Evolutionary conservation across 306 rosid genomes (phyloP), one percentile per base, ranked within the genome.

Genomic region (Quercus mongolica): DNA sequence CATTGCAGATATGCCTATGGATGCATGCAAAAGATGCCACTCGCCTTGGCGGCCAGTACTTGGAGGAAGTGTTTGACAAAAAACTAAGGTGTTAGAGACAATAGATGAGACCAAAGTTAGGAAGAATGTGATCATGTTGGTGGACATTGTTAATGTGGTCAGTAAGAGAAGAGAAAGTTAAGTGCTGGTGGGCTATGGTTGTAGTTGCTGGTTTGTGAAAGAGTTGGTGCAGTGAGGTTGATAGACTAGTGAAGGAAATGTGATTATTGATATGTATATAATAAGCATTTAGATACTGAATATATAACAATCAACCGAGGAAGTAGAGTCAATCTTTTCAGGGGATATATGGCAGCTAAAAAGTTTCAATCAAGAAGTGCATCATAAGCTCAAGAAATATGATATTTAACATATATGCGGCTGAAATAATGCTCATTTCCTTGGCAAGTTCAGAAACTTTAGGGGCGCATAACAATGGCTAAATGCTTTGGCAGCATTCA

Each of bases 1-100:
- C 96, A 92, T 92, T 31, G 98, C 90, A 0, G 97, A 90, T 61
- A 94, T 82, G 17, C 97, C 98, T 4, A 89, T 83, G 86, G 76
- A 89, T 4, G 69, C 15, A 15, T 89, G 92, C 78, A 94, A 56
- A 6, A 94, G 81, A 13, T 71, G n/a, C 98, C 98, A 94, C 72
- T 81, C 54, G 5, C 98, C 98, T 59, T 68, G n/a, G 55, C 71
- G 59, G 33, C 73, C 63, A 18, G 59, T 57, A 20, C 17, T 14
- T 57, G 62, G 25, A 33, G 28, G 13, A 19, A 57, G 57, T 11
- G 56, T 10, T 64, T 84, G 86, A 67, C 73, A 63, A 35, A 61
- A 57, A 19, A 57, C 75, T 31, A 14, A 35, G 20, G 41, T 49
- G 58, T 52, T 49, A 69, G 54, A 28, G 12, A 28, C 5, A 75